Evolutionary conservation across 345 rosid genomes (phyloP), one percentile per base, ranked within the genome.

Genomic region (Brassica rapa): DNA sequence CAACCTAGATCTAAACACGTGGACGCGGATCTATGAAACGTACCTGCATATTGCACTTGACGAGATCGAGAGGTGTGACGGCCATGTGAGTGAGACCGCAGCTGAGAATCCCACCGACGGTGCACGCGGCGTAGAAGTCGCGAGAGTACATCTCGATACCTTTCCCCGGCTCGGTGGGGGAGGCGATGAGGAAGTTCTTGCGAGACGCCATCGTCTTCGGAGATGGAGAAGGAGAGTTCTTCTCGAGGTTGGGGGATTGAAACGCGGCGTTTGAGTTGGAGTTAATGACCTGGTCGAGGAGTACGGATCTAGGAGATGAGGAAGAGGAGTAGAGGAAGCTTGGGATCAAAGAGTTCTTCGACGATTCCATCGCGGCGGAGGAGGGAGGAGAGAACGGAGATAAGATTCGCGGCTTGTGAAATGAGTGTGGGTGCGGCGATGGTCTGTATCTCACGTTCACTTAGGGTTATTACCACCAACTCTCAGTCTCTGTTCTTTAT

Each of bases 21-120:
- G 9, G 14, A 70, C 66, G 39, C 76, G 29, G 70, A 70, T 59
- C 24, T 71, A 35, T 23, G 2, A 24, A 24, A 14, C 8, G 51
- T 10, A 93, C 99, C 97, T 96, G 99, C 98, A 96, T 96, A 81
- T 96, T 96, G 71, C 99, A 93, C 87, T 96, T 96, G 90, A 96
- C 97, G 30, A 93, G 96, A 80, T 96, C 99, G 72, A 96, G 99
- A 72, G 99, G 99, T 71, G 99, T 96, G 74, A 96, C 90, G 51
- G 93, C 21, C 97, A 39, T 96, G 83, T 96, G 99, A 81, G 99
- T 96, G 41, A 89, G 87, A 55, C 98, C 99, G 65, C 98, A 96
- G 89, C 99, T 86, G 76, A 96, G 84, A 53, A 91, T 88, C 24
- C 99, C 99, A 9, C 98, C 99, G 46, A 66, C 64, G 6, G 98